These are phyloP conservation scores for Cylindrotheca closterium DNA, from an alignment of 108 stramenopile species.

Conservation along the genomic window DNA sequence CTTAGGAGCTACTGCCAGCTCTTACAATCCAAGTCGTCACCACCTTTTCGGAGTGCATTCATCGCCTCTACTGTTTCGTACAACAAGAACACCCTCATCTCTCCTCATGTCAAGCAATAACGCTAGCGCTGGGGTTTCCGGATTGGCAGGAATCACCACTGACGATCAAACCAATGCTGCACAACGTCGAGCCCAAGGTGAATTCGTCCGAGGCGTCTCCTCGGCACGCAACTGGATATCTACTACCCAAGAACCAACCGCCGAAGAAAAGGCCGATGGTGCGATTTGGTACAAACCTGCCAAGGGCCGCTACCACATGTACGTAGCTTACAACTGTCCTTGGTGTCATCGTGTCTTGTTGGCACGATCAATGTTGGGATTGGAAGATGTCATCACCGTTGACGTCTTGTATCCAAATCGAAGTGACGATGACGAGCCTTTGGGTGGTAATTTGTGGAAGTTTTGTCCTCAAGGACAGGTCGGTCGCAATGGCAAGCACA, in stretches of 20 bases:
- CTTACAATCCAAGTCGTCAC: too few species aligned
- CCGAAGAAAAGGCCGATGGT: conserved; percentile 45
- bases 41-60: too few species aligned
- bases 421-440: conserved; percentile 25
- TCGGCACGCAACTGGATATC: conserved; percentile 51
- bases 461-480: conserved; percentile 41
- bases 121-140: neutral
- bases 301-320: conserved; percentile 59
- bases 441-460: conserved; percentile 41
- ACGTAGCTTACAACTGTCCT: conserved; percentile 61
- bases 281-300: conserved; percentile 59
- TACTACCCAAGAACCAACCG: conserved; percentile 29
- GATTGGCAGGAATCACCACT: conserved; percentile 16
- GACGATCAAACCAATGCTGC: conserved; percentile 41
- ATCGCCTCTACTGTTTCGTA: too few species aligned
- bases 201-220: conserved; percentile 39
- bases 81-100: too few species aligned
- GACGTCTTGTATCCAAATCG: conserved; percentile 42
- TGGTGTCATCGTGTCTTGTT: conserved; percentile 77
- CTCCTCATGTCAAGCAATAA: neutral
- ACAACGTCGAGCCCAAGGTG: conserved; percentile 28
- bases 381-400: conserved; percentile 80
- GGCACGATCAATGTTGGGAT: conserved; percentile 70
- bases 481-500: conserved; percentile 23
- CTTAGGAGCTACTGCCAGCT: too few species aligned